phyloP scores from a whole-genome alignment of 768 basidiomycete genomes.

The Collybia nuda region DNA sequence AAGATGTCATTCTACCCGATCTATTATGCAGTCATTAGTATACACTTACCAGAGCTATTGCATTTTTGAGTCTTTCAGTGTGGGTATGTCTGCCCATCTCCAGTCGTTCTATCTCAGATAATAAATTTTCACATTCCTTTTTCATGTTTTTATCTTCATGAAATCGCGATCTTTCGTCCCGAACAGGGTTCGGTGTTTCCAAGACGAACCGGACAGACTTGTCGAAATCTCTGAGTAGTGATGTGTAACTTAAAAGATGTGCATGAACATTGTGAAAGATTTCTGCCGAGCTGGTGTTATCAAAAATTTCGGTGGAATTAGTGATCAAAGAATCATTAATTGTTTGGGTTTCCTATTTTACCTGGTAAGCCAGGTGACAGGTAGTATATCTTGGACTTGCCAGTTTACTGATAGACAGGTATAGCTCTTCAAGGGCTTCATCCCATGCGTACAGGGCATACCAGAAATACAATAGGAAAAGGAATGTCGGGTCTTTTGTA shows the following conservation, averaged over 20 bases:
- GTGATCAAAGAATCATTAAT: conserved; percentile 31
- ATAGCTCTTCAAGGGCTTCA: conserved; percentile 21
- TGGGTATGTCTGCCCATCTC: conserved; percentile 41
- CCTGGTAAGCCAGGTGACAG: background rate
- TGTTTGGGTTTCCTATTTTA: background rate
- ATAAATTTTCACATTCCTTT: conserved; percentile 48
- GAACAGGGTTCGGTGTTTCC: conserved; percentile 45
- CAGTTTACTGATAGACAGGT: conserved; percentile 20
- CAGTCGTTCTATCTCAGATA: conserved; percentile 49
- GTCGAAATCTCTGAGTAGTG: conserved; percentile 45
- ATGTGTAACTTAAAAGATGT: conserved; percentile 48
- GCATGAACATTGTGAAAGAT: conserved; percentile 53
- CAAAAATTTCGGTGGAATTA: no score
- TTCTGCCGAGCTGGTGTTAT: conserved; percentile 43
- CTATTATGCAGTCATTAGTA: background rate
- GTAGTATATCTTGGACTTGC: conserved; percentile 6
- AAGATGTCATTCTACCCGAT: background rate
- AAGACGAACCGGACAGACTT: conserved; percentile 45
- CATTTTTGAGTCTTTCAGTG: conserved; percentile 48
- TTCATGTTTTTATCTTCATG: conserved; percentile 33
- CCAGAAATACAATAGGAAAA: conserved; percentile 22
- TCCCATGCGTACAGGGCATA: conserved; percentile 26
- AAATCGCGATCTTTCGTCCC: conserved; percentile 33
- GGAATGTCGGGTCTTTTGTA: conserved; percentile 20
- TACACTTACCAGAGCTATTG: conserved; percentile 44